Percentiles rank a stretch among this genome's conserved stretches.
phyloP scores from a whole-genome alignment of 768 basidiomycete genomes.

The Leccinum fibrillosum region DNA sequence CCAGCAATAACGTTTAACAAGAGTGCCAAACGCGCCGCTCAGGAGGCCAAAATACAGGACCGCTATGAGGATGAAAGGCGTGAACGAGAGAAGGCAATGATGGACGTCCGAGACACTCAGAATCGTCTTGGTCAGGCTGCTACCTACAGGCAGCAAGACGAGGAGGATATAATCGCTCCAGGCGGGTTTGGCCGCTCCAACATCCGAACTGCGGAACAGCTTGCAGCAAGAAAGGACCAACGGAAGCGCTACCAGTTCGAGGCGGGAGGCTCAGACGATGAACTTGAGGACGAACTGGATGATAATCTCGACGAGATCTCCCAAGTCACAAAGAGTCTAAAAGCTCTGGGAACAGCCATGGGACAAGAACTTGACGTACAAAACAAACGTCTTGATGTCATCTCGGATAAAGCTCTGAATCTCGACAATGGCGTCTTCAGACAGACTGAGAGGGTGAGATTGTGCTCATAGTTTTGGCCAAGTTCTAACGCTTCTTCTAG shows the following conservation, averaged over 20 bases:
- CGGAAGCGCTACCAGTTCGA: slow-evolving; percentile 91
- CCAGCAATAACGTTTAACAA: slow-evolving; percentile 94
- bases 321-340: slow-evolving; percentile 72
- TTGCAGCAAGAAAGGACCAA: slow-evolving; percentile 59
- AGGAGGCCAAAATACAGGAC: slow-evolving; percentile 77
- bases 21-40: slow-evolving; percentile 80
- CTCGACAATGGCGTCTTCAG: slow-evolving; percentile 74
- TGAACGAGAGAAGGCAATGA: slow-evolving; percentile 81
- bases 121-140: slow-evolving; percentile 76
- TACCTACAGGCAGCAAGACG: slow-evolving; percentile 53
- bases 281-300: slow-evolving; percentile 92
- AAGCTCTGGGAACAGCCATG: slow-evolving; percentile 77
- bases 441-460: slow-evolving; percentile 77
- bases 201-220: slow-evolving; percentile 48
- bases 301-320: slow-evolving; percentile 86
- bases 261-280: slow-evolving; percentile 85
- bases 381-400: slow-evolving; percentile 72
- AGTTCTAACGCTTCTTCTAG: slow-evolving; percentile 29
- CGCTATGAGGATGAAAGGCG: slow-evolving; percentile 86
- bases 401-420: slow-evolving; percentile 73
- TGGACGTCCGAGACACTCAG: slow-evolving; percentile 84
- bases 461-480: slow-evolving; percentile 22
- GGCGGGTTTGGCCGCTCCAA: slow-evolving; percentile 40
- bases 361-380: slow-evolving; percentile 87
- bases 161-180: slow-evolving; percentile 38